Evolutionary conservation across 441 rosid genomes (phyloP), one percentile per base, ranked within the genome.

Genomic region (Jatropha multifida): DNA sequence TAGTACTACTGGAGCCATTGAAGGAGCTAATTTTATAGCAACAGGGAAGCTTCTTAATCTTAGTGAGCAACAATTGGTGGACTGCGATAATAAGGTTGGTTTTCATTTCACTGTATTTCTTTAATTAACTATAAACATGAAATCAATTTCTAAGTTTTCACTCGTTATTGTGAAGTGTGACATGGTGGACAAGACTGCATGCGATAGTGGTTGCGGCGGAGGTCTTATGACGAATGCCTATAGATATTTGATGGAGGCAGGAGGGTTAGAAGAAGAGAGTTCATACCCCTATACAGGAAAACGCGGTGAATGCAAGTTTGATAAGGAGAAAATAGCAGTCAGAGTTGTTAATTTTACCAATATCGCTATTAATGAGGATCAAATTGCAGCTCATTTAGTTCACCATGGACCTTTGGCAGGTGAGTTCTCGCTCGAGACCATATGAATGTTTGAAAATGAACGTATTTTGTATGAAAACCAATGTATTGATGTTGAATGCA

Each of bases 171-270:
- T 73, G 51, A 73, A 90, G 97, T 90, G 98, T 38, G 97, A 92
- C 81, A 44, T 80, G n/a, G 77, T 32, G 64, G 86, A 94, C 17
- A 86, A 87, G 79, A 78, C 51, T 10, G 85, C 87, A 0, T 94
- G 97, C n/a, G 97, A 90, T 72, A 32, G 69, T 3, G 98, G 98
- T 7, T 94, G 97, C 71, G 77, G 78, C 4, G 96, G 97, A n/a
- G 97, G 96, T 27, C 91, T 94, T 11, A 94, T 94, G 97, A 94
- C 94, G 10, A 94, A 90, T 79, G 98, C 96, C 1, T 94, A 88
- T 71, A 73, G 87, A 75, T 94, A 90, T 79, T 76, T 92, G 82
- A 90, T 89, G 26, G 82, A 85, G 54, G 87, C 92, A 4, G 97
- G 98, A 12, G 97, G 94, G 40, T 78, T 94, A 46, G 83, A 90